Evolutionary conservation across 1,139 yeast species (phyloP).

Genomic region (Taphrina communis): DNA sequence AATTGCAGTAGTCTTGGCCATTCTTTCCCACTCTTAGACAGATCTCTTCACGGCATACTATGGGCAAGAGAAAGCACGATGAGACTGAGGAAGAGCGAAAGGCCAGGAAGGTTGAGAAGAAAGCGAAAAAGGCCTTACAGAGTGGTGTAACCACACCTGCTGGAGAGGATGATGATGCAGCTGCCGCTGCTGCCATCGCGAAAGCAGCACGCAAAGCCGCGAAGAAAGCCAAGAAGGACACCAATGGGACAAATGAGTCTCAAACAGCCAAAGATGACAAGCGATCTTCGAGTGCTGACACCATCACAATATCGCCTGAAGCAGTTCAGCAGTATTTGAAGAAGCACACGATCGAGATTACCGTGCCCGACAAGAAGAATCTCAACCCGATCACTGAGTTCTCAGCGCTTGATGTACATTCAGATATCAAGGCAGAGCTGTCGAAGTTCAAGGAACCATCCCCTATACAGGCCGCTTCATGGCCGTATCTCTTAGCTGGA

Average conservation of each 20-base stretch:
- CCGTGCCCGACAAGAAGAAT: constrained; percentile 62
- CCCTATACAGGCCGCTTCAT: constrained; percentile 94
- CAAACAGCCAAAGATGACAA: constrained; percentile 2
- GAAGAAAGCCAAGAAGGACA: constrained; percentile 46
- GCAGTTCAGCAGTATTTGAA: constrained; percentile 64
- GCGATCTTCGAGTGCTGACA: constrained; percentile 36
- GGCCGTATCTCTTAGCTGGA: constrained; percentile 86
- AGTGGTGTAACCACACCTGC: constrained; percentile 48
- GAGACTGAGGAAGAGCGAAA: constrained; percentile 56
- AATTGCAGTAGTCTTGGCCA: background rate
- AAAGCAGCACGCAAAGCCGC: constrained; percentile 50
- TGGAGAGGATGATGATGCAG: constrained; percentile 54
- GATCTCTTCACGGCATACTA: constrained; percentile 45
- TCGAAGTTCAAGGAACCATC: constrained; percentile 85
- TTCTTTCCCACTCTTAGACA: background rate
- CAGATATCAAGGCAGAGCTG: constrained; percentile 63
- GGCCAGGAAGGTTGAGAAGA: constrained; percentile 57
- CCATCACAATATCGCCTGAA: constrained; percentile 53
- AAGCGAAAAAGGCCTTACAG: constrained; percentile 52
- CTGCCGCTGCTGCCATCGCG: constrained; percentile 52
- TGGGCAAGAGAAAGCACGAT: constrained; percentile 56
- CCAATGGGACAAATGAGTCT: constrained; percentile 8
- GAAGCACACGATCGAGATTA: constrained; percentile 79
- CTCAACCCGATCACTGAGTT: constrained; percentile 77
- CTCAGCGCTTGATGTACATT: constrained; percentile 63